A percentile compares a stretch with the other conserved stretches of the same genome.
Evolutionary conservation across 1,284 basidiomycete genomes (phyloP).

Genomic region (Ganoderma multipileum): DNA sequence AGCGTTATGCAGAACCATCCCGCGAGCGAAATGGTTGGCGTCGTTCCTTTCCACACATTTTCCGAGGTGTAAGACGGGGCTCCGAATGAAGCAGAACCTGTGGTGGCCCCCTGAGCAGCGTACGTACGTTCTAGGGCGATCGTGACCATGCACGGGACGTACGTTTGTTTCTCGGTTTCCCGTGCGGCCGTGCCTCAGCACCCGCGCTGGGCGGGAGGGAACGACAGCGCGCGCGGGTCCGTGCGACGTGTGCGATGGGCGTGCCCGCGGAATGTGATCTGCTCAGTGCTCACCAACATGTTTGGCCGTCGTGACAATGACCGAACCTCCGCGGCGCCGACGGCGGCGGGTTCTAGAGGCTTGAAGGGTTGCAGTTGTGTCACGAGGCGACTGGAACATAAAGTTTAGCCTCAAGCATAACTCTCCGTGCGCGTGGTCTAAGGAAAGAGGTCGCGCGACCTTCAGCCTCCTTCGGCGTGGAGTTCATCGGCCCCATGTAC

Average conservation of each 20-base stretch:
- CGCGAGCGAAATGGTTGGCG: not conserved
- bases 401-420: not conserved
- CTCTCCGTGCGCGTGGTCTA: not conserved
- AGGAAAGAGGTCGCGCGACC: not conserved
- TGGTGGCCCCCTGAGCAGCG: not conserved
- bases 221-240: not conserved
- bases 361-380: not conserved
- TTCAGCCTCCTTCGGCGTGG: not conserved
- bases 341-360: not conserved
- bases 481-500: not conserved
- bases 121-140: not conserved
- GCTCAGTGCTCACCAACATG: not conserved
- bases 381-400: not conserved
- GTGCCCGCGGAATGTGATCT: too few relatives aligned
- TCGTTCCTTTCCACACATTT: not conserved
- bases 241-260: not conserved
- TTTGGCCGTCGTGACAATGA: too few relatives aligned
- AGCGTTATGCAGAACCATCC: not conserved
- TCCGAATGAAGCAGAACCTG: not conserved
- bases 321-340: not conserved
- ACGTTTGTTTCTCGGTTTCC: not conserved
- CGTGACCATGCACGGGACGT: not conserved
- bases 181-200: constrained; percentile 6
- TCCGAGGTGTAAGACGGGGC: not conserved
- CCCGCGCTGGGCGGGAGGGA: not conserved